Evolutionary conservation across 805 yeast species (phyloP).

Genomic region (Candida silvicultrix): DNA sequence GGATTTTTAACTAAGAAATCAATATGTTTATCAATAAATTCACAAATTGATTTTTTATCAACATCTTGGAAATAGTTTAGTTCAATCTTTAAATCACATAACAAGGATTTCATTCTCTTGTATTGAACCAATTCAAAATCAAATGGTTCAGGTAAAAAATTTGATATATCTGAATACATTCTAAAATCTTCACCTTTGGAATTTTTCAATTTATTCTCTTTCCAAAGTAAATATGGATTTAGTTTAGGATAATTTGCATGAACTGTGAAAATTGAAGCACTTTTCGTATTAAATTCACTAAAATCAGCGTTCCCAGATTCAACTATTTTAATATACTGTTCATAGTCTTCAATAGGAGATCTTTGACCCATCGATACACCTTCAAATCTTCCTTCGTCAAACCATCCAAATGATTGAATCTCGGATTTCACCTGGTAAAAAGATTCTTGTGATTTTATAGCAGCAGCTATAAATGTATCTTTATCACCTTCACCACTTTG

Average conservation of each 20-base stretch:
- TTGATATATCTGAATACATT: slow-evolving; percentile 19
- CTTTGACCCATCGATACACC: slow-evolving; percentile 78
- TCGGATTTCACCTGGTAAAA: slow-evolving; percentile 43
- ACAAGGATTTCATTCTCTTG: slow-evolving; percentile 44
- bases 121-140: slow-evolving; percentile 54
- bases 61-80: slow-evolving; percentile 39
- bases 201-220: slow-evolving; percentile 3
- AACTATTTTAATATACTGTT: slow-evolving; percentile 5
- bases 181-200: slow-evolving; percentile 16
- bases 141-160: slow-evolving; percentile 25
- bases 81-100: slow-evolving; percentile 43
- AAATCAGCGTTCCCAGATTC: neutral
- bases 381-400: slow-evolving; percentile 33
- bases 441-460: slow-evolving; percentile 40
- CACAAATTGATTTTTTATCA: slow-evolving; percentile 37
- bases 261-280: slow-evolving; percentile 25
- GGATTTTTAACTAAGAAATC: slow-evolving; percentile 28
- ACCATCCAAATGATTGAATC: slow-evolving; percentile 22
- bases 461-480: slow-evolving; percentile 70
- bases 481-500: slow-evolving; percentile 78
- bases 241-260: slow-evolving; percentile 32
- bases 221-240: slow-evolving; percentile 24
- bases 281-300: neutral
- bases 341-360: slow-evolving; percentile 58
- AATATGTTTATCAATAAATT: slow-evolving; percentile 39